phyloP scores from a whole-genome alignment of 306 rosid genomes.

The Pyrus betulifolia region DNA sequence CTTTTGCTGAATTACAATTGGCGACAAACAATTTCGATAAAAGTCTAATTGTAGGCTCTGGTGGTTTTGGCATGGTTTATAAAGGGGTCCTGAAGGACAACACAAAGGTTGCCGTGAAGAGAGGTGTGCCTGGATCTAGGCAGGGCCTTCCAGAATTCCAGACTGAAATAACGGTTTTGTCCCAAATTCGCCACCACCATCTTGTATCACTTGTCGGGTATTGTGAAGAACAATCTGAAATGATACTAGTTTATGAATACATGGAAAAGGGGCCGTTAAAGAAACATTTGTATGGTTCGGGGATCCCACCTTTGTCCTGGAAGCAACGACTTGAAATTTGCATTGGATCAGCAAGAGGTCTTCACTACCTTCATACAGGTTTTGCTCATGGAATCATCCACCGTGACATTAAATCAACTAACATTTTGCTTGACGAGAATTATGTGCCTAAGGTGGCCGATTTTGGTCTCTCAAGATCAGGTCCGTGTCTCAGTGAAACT shows the following conservation, averaged over 20 bases:
- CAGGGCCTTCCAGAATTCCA: slow-evolving; percentile 99
- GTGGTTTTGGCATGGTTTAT: slow-evolving; percentile 93
- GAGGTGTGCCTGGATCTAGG: slow-evolving; percentile 94
- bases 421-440: slow-evolving; percentile 76
- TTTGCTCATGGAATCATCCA: slow-evolving; percentile 95
- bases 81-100: slow-evolving; percentile 70
- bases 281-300: slow-evolving; percentile 68
- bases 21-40: slow-evolving; percentile 81
- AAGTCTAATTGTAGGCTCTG: slow-evolving; percentile 71
- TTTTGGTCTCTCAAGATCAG: slow-evolving; percentile 93
- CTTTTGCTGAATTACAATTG: slow-evolving; percentile 62
- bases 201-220: slow-evolving; percentile 91
- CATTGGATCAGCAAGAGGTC: slow-evolving; percentile 93
- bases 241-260: slow-evolving; percentile 92
- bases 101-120: slow-evolving; percentile 84
- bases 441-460: slow-evolving; percentile 96
- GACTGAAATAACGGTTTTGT: slow-evolving; percentile 71
- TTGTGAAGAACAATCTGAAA: slow-evolving; percentile 92
- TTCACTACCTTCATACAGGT: slow-evolving; percentile 97
- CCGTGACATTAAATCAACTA: slow-evolving; percentile 95
- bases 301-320: slow-evolving; percentile 58
- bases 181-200: slow-evolving; percentile 87
- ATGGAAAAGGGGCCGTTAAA: slow-evolving; percentile 84
- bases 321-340: slow-evolving; percentile 92
- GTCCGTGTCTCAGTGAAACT: slow-evolving; percentile 83